phyloP scores from a whole-genome alignment of 73 alveolate genomes.

The Paramecium pentaurelia region DNA sequence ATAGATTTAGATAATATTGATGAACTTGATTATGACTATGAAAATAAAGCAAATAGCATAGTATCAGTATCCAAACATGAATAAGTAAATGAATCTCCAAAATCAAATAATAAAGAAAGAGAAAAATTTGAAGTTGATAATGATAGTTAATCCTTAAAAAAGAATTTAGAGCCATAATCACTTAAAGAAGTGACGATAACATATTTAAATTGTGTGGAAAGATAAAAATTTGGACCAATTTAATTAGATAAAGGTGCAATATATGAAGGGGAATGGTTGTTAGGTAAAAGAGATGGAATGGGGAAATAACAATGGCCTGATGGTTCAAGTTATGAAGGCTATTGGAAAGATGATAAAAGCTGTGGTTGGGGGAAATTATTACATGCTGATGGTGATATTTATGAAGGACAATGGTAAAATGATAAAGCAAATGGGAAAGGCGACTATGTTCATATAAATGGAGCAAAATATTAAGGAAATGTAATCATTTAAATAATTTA shows the following conservation, averaged over 20 bases:
- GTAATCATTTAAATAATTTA: slow-evolving; percentile 31
- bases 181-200: neutral
- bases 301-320: slow-evolving; percentile 72
- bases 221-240: slow-evolving; percentile 63
- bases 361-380: slow-evolving; percentile 46
- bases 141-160: neutral
- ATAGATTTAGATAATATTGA: neutral
- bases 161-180: neutral
- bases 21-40: neutral
- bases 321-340: slow-evolving; percentile 70
- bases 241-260: slow-evolving; percentile 67
- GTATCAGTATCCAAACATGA: neutral
- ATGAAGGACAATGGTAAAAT: slow-evolving; percentile 70
- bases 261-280: slow-evolving; percentile 67
- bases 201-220: neutral
- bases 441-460: slow-evolving; percentile 63
- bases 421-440: slow-evolving; percentile 80
- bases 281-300: slow-evolving; percentile 68
- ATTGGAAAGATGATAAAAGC: slow-evolving; percentile 56
- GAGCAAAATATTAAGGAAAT: slow-evolving; percentile 71
- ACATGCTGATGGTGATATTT: slow-evolving; percentile 59
- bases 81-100: neutral
- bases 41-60: neutral
- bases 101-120: neutral
- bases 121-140: slow-evolving; percentile 13